phyloP scores from a whole-genome alignment of 176 grass and related monocot genomes.

The Carex scoparia region DNA sequence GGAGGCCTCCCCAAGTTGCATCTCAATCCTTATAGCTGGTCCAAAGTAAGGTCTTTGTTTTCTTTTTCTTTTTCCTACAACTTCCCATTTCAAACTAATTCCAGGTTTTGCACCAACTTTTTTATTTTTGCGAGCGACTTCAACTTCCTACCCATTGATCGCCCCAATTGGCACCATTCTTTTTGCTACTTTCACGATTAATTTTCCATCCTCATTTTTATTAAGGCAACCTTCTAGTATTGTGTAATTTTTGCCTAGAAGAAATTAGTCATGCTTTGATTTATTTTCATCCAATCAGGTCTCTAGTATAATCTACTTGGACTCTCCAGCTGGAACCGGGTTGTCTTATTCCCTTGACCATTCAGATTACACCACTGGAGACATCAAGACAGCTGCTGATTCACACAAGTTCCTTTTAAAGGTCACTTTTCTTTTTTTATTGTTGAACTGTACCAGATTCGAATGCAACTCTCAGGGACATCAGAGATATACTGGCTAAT shows the following conservation, averaged over 20 bases:
- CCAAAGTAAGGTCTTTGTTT: conserved; percentile 45
- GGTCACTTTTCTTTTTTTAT: conserved; percentile 33
- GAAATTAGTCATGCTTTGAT: not conserved
- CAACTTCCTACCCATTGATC: not conserved
- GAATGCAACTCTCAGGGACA: not conserved
- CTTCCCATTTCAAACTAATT: not conserved
- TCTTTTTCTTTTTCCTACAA: too few species aligned
- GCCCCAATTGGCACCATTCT: not conserved
- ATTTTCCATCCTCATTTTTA: not conserved
- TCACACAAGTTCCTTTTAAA: conserved; percentile 72
- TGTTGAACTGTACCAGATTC: not conserved
- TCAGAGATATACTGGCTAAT: not conserved
- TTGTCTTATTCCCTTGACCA: conserved; percentile 65
- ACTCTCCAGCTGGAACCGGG: conserved; percentile 77
- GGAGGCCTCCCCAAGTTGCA: conserved; percentile 53
- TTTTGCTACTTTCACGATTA: not conserved
- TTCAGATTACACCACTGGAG: conserved; percentile 70
- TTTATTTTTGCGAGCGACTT: not conserved
- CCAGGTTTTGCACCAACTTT: not conserved
- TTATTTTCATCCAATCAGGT: conserved; percentile 38
- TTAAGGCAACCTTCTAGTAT: not conserved
- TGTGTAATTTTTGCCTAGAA: not conserved
- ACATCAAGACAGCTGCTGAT: conserved; percentile 74
- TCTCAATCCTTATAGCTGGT: conserved; percentile 88
- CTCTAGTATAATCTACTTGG: conserved; percentile 76